Evolutionary conservation across 2,329 filamentous ascomycete genomes (phyloP).

Genomic region (Fusarium aywerte): DNA sequence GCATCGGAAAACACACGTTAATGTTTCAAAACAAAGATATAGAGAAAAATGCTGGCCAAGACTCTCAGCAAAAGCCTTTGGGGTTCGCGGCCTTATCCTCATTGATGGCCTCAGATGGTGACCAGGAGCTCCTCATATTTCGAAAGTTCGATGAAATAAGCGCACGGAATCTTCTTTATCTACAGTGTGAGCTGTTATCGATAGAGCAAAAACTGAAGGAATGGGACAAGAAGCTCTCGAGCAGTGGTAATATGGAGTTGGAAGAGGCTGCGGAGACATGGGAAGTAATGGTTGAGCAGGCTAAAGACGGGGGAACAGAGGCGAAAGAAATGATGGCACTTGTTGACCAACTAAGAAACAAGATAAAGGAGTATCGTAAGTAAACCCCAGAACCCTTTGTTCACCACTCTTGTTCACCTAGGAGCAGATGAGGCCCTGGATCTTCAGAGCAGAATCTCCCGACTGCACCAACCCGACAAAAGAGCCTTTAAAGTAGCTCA

Average conservation of each 20-base stretch:
- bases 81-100: neutral
- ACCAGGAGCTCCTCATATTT: neutral
- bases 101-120: neutral
- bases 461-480: neutral
- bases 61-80: rapidly evolving
- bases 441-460: neutral
- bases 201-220: neutral
- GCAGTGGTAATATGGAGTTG: neutral
- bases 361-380: slow-evolving; percentile 13
- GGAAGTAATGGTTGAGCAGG: slow-evolving; percentile 10
- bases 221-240: neutral
- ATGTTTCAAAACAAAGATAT: neutral
- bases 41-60: neutral
- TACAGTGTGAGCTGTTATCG: neutral
- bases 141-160: neutral
- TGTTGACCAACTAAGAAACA: rapidly evolving
- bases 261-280: slow-evolving; percentile 5
- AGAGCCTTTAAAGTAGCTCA: neutral
- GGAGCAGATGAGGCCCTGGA: neutral
- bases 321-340: neutral
- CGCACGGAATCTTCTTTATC: neutral
- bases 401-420: rapidly evolving
- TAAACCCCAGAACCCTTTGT: rapidly evolving
- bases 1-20: rapidly evolving
- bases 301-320: rapidly evolving